A percentile compares a stretch with the other conserved stretches of the same genome.
Conservation (phyloP, 2,329 filamentous ascomycete genomes). For the Neonectria hederae region DNA sequence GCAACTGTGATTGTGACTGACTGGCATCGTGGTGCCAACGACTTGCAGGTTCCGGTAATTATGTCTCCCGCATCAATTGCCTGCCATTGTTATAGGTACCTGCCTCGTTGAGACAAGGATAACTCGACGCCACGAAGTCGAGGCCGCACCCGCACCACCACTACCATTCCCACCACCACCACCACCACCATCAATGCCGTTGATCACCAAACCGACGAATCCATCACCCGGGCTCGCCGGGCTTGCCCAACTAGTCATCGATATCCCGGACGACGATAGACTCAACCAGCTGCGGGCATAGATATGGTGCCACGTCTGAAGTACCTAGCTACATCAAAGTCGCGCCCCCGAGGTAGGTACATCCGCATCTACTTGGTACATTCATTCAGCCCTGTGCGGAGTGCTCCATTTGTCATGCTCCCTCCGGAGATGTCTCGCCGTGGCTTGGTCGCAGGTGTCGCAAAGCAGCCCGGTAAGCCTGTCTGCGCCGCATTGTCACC, state of each 20-base stretch:
- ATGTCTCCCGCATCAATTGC: conserved; percentile 9
- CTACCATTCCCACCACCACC: conserved; percentile 1
- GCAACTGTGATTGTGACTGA: conserved; percentile 25
- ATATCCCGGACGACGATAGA: background rate
- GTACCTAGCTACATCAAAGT: background rate
- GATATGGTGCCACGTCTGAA: background rate
- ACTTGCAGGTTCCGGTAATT: conserved; percentile 18
- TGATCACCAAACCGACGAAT: conserved; percentile 3
- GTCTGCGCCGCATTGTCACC: conserved; percentile 15
- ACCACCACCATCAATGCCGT: conserved; percentile 1
- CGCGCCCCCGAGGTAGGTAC: background rate
- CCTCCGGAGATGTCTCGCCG: background rate
- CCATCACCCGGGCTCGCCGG: conserved; percentile 15
- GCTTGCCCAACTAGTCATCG: background rate
- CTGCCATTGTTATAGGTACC: conserved; percentile 9
- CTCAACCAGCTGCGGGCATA: conserved; percentile 11
- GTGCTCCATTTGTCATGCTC: background rate
- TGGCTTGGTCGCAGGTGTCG: background rate
- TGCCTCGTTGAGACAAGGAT: conserved; percentile 19
- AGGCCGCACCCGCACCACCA: conserved; percentile 12
- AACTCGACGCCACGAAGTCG: conserved; percentile 19
- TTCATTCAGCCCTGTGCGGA: background rate
- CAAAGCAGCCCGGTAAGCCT: conserved; percentile 2
- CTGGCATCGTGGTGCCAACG: conserved; percentile 16
- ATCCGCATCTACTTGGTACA: background rate